Evolutionary conservation across 106 monocot species (phyloP).

Genomic region (Platanthera zijinensis): DNA sequence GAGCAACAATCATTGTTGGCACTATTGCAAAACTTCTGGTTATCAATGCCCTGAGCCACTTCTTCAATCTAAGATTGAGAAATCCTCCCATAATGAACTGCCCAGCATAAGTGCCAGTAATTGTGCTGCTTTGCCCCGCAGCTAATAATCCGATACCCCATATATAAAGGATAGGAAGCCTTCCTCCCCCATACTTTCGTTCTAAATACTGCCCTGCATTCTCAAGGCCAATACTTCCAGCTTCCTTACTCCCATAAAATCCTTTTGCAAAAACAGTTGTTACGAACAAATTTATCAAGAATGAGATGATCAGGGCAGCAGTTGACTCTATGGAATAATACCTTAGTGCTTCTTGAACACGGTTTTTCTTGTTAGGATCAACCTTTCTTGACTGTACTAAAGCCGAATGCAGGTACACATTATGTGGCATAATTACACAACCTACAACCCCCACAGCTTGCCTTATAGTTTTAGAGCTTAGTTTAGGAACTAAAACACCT

Average conservation of each 20-base stretch:
- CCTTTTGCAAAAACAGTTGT: slow-evolving; percentile 93
- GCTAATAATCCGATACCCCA: slow-evolving; percentile 91
- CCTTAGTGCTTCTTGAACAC: slow-evolving; percentile 69
- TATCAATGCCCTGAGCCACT: slow-evolving; percentile 83
- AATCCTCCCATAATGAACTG: slow-evolving; percentile 99
- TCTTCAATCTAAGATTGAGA: slow-evolving; percentile 74
- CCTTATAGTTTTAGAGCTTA: slow-evolving; percentile 66
- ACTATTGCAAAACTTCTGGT: slow-evolving; percentile 91
- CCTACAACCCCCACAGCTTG: slow-evolving; percentile 92
- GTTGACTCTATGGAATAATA: slow-evolving; percentile 86
- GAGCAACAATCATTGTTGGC: slow-evolving; percentile 77
- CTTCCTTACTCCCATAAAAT: slow-evolving; percentile 63
- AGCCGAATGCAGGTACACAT: slow-evolving; percentile 88
- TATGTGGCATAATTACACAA: slow-evolving; percentile 91
- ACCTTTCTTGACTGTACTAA: slow-evolving; percentile 85
- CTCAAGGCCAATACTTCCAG: slow-evolving; percentile 65
- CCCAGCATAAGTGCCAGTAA: slow-evolving; percentile 92
- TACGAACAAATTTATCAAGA: slow-evolving; percentile 74
- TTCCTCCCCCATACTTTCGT: slow-evolving; percentile 65
- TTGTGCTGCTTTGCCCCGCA: slow-evolving; percentile 91
- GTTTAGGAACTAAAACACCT: slow-evolving; percentile 79
- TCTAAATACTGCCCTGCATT: slow-evolving; percentile 88
- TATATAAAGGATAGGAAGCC: slow-evolving; percentile 81
- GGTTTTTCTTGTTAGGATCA: slow-evolving; percentile 40
- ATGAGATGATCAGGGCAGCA: slow-evolving; percentile 57